Evolutionary conservation across 2,329 filamentous ascomycete genomes (phyloP).

Genomic region (Macroventuria anomochaeta): DNA sequence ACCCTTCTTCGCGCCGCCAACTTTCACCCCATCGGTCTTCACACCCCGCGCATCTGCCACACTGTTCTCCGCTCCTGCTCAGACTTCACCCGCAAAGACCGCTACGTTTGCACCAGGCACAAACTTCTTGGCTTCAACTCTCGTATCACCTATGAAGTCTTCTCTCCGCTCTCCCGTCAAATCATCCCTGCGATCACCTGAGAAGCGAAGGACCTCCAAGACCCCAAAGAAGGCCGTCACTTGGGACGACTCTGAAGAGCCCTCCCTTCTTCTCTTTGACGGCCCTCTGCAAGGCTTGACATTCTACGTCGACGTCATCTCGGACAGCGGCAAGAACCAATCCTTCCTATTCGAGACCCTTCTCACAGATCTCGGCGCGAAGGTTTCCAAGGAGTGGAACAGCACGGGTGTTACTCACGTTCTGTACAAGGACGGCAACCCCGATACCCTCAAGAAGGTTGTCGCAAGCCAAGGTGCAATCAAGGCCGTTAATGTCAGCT

Average conservation of each 20-base stretch:
- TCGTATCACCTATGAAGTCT: conserved; percentile 35
- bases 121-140: conserved; percentile 18
- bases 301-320: conserved; percentile 83
- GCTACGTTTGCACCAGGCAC: conserved; percentile 9
- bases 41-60: conserved; percentile 8
- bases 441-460: conserved; percentile 81
- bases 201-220: conserved; percentile 36
- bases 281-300: conserved; percentile 64
- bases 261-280: conserved; percentile 31
- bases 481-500: conserved; percentile 84
- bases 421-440: conserved; percentile 85
- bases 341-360: conserved; percentile 76
- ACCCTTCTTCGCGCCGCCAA: conserved; percentile 15
- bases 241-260: conserved; percentile 37
- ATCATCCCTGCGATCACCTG: conserved; percentile 47
- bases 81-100: conserved; percentile 13
- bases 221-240: conserved; percentile 49
- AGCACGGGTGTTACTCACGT: conserved; percentile 83
- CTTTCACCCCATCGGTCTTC: conserved; percentile 15
- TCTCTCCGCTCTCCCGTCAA: conserved; percentile 40
- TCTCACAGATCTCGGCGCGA: conserved; percentile 80
- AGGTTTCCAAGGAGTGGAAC: conserved; percentile 72
- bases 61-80: conserved; percentile 10
- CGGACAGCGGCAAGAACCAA: conserved; percentile 66
- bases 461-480: conserved; percentile 74